Conservation (phyloP, 441 rosid species). For the Jatropha multifida region DNA sequence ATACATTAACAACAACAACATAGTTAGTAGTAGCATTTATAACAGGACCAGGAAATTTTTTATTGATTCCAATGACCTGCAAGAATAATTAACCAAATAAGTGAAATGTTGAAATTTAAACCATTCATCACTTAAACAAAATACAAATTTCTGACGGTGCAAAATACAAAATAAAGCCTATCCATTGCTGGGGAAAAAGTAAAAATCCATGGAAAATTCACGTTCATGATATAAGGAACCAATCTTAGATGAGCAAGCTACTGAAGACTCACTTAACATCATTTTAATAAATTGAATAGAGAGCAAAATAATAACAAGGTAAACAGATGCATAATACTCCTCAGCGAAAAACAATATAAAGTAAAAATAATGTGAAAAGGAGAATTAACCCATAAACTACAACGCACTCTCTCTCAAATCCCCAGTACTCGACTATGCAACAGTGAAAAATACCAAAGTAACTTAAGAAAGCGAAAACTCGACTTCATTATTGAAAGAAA, state of each 20-base stretch:
- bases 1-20: conserved; percentile 63
- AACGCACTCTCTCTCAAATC: not conserved
- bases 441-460: not conserved
- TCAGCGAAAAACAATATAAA: no score
- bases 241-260: not conserved
- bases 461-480: not conserved
- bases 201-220: not conserved
- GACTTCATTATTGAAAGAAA: not conserved
- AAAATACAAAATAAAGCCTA: not conserved
- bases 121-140: not conserved
- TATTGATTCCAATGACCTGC: conserved; percentile 88
- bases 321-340: no score
- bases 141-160: not conserved
- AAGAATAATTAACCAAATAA: conserved; percentile 18
- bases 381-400: not conserved
- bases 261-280: not conserved
- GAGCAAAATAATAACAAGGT: not conserved
- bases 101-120: not conserved
- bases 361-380: not conserved
- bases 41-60: conserved; percentile 72
- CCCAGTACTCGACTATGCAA: not conserved
- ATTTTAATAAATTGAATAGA: not conserved
- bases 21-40: conserved; percentile 76
- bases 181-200: not conserved
- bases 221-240: not conserved